Conservation (phyloP, 371 early-diverging fungal genomes). For the Catenaria anguillulae region DNA sequence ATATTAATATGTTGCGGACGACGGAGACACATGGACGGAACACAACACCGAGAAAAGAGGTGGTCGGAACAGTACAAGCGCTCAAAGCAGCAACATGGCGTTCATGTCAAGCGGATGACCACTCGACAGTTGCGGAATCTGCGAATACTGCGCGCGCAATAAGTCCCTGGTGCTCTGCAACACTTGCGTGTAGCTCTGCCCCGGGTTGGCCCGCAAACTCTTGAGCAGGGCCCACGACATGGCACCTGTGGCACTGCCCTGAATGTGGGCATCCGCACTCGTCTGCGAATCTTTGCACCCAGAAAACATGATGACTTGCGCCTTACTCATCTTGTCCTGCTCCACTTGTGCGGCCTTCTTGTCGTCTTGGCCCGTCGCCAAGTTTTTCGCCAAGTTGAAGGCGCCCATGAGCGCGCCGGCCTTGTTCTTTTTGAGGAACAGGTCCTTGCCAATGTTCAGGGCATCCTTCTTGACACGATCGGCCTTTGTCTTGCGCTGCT, state of each 20-base stretch:
- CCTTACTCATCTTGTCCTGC: not conserved
- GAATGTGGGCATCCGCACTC: constrained; percentile 7
- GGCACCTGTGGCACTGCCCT: constrained; percentile 25
- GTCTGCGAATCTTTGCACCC: constrained; percentile 33
- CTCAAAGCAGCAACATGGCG: constrained; percentile 5
- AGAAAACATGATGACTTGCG: not conserved
- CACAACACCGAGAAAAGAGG: no score
- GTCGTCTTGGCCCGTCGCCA: no score
- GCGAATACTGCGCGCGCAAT: constrained; percentile 17
- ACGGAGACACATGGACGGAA: no score
- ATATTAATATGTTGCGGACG: no score
- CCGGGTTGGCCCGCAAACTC: constrained; percentile 12
- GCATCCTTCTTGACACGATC: no score
- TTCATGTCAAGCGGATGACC: constrained; percentile 8
- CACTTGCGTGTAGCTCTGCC: constrained; percentile 18
- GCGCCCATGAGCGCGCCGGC: no score
- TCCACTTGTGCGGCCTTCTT: not conserved
- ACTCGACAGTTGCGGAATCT: constrained; percentile 21
- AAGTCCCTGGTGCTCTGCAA: constrained; percentile 16
- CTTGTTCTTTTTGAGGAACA: no score
- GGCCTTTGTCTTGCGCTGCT: not conserved
- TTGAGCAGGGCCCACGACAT: constrained; percentile 24
- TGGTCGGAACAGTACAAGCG: no score
- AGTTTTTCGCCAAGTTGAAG: no score
- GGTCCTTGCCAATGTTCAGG: no score